Evolutionary conservation across 176 grass and related monocot genomes (phyloP), one percentile per base, ranked within the genome.

Genomic region (Olyra latifolia): DNA sequence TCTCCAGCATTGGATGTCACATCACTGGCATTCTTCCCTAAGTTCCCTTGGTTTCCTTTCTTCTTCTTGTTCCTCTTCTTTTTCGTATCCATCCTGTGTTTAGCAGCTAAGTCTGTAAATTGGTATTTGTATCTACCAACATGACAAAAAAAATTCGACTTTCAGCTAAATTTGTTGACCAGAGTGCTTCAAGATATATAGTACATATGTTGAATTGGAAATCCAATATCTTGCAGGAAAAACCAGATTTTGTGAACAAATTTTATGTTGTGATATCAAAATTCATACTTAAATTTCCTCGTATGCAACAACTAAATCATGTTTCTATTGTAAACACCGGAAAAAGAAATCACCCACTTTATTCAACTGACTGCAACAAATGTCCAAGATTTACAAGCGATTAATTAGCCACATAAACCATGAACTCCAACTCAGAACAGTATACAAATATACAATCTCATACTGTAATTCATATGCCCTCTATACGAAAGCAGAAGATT

Each of bases 51-150:
- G 66, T 85, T 95, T 69, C 86, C 92, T 71, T 93, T 95, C 88
- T 98, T 94, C 86, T 95, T 99, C 78, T 75, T 93, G 83, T 89
- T 95, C 83, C 86, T 91, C 90, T 99, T 99, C 80, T 95, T 99
- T 81, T 93, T 95, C 45, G 74, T 15, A 89, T 95, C 90, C 96
- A 99, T 95, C 42, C 61, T 54, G 91, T 40, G 38, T 67, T 19
- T 35, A 54, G 42, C 55, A 87, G 43, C 24, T 58, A 8, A 58
- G 3, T 20, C 35, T 62, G 80, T 35, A 61, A 69, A 70, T 27
- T 13, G 55, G 55, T 62, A 44, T 56, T 10, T 74, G 20, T 66
- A 42, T 66, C 29, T 53, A 71, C 66, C 47, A 53, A 50, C 23
- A 62, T 62, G 74, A n/a, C 6, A 75, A 10, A 63, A 38, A 39